Conservation (phyloP, 306 rosid species). For the Canavalia gladiata region DNA sequence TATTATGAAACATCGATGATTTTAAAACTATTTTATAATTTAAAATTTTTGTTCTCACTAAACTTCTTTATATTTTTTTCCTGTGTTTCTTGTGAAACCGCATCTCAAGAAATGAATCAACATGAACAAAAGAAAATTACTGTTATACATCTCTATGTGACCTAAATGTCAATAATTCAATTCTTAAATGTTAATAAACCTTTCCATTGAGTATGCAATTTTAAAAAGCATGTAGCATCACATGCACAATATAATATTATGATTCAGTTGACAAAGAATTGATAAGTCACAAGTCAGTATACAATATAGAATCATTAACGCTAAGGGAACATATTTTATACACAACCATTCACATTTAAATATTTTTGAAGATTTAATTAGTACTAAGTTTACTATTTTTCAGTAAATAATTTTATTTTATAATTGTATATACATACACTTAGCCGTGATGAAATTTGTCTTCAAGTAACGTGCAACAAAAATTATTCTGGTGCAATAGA, state of each 20-base stretch:
- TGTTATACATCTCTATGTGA: background rate
- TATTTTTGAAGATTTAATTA: background rate
- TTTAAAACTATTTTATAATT: too few relatives aligned
- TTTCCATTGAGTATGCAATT: background rate
- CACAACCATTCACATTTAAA: background rate
- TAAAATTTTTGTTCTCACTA: background rate
- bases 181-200: background rate
- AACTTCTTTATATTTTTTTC: background rate
- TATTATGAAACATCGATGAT: too few relatives aligned
- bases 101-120: background rate
- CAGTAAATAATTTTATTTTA: too few relatives aligned
- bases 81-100: background rate
- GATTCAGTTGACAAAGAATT: background rate
- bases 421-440: background rate
- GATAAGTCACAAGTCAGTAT: background rate
- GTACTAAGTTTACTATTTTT: too few relatives aligned
- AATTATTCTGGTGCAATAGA: background rate
- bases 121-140: background rate
- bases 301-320: background rate
- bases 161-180: background rate
- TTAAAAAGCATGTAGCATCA: constrained; percentile 18
- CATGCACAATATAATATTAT: constrained; percentile 13
- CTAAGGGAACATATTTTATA: background rate
- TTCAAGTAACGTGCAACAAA: background rate
- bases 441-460: background rate